Evolutionary conservation across 495 filamentous ascomycete genomes (phyloP).

Genomic region (Lineolata rhizophorae): DNA sequence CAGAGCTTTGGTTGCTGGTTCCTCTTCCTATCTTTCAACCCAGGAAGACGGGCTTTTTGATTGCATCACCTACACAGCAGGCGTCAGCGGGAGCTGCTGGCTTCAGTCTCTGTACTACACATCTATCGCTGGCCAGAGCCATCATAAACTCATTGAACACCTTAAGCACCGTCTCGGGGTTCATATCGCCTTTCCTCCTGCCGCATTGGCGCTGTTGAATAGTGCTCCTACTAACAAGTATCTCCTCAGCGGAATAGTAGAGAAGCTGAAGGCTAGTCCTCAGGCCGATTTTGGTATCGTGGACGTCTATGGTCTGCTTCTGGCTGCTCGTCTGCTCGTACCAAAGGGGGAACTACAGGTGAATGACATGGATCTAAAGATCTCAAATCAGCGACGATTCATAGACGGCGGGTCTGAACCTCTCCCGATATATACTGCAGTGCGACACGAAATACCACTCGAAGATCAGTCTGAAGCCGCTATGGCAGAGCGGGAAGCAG

Average conservation of each 20-base stretch:
- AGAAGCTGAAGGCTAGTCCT: slow-evolving; percentile 69
- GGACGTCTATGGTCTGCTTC: slow-evolving; percentile 70
- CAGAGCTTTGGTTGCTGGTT: slow-evolving; percentile 70
- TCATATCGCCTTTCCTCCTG: slow-evolving; percentile 82
- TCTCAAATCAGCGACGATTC: slow-evolving; percentile 61
- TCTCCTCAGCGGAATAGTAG: slow-evolving; percentile 67
- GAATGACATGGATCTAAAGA: slow-evolving; percentile 56
- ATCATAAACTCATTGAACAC: slow-evolving; percentile 52
- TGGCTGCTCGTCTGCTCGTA: slow-evolving; percentile 65
- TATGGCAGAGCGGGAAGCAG: slow-evolving; percentile 26
- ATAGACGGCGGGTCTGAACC: slow-evolving; percentile 57
- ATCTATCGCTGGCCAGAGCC: slow-evolving; percentile 41
- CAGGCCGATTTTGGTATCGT: slow-evolving; percentile 72
- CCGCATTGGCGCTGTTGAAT: slow-evolving; percentile 51
- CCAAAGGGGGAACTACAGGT: slow-evolving; percentile 65
- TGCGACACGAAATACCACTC: slow-evolving; percentile 85
- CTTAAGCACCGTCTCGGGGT: slow-evolving; percentile 63
- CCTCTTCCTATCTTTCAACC: slow-evolving; percentile 60
- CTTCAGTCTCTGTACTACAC: slow-evolving; percentile 76
- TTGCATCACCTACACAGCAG: slow-evolving; percentile 82
- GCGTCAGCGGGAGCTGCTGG: slow-evolving; percentile 92
- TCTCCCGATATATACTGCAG: slow-evolving; percentile 82
- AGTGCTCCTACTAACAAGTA: slow-evolving; percentile 81
- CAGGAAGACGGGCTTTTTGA: slow-evolving; percentile 76
- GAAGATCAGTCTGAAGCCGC: slow-evolving; percentile 17